phyloP scores from a whole-genome alignment of 2,329 filamentous ascomycete genomes.

The Microcera coccophila region DNA sequence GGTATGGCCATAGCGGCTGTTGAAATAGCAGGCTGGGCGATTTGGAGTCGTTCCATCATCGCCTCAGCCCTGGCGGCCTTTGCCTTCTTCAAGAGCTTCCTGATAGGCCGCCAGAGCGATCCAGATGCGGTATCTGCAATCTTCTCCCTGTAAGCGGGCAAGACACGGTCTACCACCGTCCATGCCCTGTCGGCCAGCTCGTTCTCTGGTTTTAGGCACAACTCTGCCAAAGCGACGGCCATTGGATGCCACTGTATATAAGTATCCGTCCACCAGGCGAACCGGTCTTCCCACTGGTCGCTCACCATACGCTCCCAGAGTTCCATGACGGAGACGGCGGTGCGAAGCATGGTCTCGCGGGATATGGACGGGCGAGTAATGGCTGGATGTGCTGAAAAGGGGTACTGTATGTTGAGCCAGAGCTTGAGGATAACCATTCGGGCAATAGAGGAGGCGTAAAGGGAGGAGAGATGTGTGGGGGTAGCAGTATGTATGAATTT shows the following conservation, averaged over 20 bases:
- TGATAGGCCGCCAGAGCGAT: constrained; percentile 51
- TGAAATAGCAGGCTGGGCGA: constrained; percentile 11
- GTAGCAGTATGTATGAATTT: constrained; percentile 37
- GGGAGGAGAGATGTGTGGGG: constrained; percentile 31
- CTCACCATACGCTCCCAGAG: constrained; percentile 32
- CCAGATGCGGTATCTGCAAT: constrained; percentile 50
- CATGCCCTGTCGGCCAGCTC: constrained; percentile 47
- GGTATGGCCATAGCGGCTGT: constrained; percentile 4
- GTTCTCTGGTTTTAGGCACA: constrained; percentile 46
- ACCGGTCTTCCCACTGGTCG: constrained; percentile 35
- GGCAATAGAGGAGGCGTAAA: constrained; percentile 38
- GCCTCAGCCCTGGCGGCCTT: constrained; percentile 36
- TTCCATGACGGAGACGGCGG: constrained; percentile 46
- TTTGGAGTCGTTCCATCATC: constrained; percentile 23
- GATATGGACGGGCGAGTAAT: constrained; percentile 32
- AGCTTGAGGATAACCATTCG: constrained; percentile 44
- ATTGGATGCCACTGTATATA: constrained; percentile 56
- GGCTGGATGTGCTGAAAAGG: constrained; percentile 34
- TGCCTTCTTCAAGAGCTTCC: constrained; percentile 50
- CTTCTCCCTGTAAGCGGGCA: constrained; percentile 39
- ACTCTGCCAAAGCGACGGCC: constrained; percentile 49
- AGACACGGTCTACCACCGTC: constrained; percentile 44
- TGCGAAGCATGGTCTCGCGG: constrained; percentile 42
- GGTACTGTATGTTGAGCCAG: constrained; percentile 46
- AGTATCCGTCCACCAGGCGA: constrained; percentile 46